A percentile compares a stretch with the other conserved stretches of the same genome.
Evolutionary conservation across 2,329 filamentous ascomycete genomes (phyloP).

Genomic region (Niveomyces coronatus): DNA sequence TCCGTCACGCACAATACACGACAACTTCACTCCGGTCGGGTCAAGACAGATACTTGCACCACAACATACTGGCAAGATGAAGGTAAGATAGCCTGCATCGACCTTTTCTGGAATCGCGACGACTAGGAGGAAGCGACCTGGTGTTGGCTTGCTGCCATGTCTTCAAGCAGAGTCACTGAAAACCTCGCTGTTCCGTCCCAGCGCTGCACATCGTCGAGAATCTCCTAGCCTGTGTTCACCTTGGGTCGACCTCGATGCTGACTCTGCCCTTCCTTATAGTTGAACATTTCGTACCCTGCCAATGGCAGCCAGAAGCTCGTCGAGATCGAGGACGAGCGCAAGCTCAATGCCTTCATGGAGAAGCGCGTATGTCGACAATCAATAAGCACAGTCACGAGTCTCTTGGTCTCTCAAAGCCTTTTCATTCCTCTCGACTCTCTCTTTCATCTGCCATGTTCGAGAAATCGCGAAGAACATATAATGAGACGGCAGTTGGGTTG

Average conservation of each 20-base stretch:
- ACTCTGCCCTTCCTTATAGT: constrained; percentile 27
- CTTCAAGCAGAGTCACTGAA: neutral
- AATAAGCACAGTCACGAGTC: constrained; percentile 17
- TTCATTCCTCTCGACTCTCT: constrained; percentile 8
- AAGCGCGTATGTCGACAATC: constrained; percentile 60
- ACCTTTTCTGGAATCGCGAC: too few relatives aligned
- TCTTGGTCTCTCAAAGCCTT: neutral
- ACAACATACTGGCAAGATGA: constrained; percentile 36
- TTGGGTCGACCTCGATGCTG: too few relatives aligned
- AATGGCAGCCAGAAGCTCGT: constrained; percentile 99
- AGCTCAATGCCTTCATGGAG: constrained; percentile 98
- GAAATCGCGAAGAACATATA: too few relatives aligned
- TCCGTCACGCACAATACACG: constrained; percentile 22
- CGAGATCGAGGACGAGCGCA: constrained; percentile 98
- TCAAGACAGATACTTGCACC: constrained; percentile 33
- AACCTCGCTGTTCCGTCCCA: too few relatives aligned
- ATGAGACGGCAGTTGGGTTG: neutral
- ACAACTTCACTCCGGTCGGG: constrained; percentile 29
- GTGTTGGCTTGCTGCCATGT: neutral
- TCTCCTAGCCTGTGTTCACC: too few relatives aligned
- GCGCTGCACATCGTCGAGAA: too few relatives aligned
- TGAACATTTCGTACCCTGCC: constrained; percentile 79
- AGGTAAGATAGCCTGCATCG: constrained; percentile 29
- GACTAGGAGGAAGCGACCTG: neutral
- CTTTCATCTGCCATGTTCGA: too few relatives aligned